Percentiles rank a stretch among this genome's conserved stretches.
These are phyloP conservation scores for Flaveria brownii DNA, from an alignment of 129 eudicot species.

Conservation along the genomic window DNA sequence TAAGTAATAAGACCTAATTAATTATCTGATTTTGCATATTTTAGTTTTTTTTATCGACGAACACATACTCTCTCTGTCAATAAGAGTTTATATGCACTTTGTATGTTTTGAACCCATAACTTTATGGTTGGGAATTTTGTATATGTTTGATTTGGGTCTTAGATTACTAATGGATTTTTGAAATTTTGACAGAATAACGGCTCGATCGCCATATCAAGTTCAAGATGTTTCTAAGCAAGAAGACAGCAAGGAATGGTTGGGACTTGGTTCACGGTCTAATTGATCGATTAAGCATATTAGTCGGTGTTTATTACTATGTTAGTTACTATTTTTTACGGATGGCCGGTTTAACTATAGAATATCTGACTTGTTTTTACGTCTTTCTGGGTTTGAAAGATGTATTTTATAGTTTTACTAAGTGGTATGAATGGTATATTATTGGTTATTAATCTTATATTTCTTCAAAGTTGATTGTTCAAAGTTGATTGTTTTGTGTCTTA, in stretches of 20 bases:
- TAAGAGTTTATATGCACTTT: too few species aligned
- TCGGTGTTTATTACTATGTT: not conserved
- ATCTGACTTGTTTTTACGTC: slow-evolving; percentile 39
- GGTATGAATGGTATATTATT: slow-evolving; percentile 32
- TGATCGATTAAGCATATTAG: slow-evolving; percentile 13
- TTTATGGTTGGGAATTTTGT: not conserved
- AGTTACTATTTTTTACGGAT: slow-evolving; percentile 16
- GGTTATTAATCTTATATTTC: not conserved
- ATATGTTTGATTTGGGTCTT: not conserved
- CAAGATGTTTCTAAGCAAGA: slow-evolving; percentile 40
- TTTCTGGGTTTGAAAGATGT: slow-evolving; percentile 34
- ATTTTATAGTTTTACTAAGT: slow-evolving; percentile 23
- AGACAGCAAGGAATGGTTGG: slow-evolving; percentile 59
- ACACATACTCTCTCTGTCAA: too few species aligned
- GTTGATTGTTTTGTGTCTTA: not conserved
- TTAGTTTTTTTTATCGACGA: too few species aligned
- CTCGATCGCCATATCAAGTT: slow-evolving; percentile 47
- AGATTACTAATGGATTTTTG: slow-evolving; percentile 16
- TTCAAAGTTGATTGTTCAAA: slow-evolving; percentile 13
- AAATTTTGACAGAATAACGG: slow-evolving; percentile 40
- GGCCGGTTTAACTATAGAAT: slow-evolving; percentile 30
- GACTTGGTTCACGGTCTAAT: slow-evolving; percentile 46
- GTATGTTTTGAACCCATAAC: too few species aligned
- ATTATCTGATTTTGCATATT: not conserved
- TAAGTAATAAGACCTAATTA: not conserved